These are phyloP conservation scores for Artomyces pyxidatus DNA, from an alignment of 768 basidiomycete genomes.

Conservation along the genomic window DNA sequence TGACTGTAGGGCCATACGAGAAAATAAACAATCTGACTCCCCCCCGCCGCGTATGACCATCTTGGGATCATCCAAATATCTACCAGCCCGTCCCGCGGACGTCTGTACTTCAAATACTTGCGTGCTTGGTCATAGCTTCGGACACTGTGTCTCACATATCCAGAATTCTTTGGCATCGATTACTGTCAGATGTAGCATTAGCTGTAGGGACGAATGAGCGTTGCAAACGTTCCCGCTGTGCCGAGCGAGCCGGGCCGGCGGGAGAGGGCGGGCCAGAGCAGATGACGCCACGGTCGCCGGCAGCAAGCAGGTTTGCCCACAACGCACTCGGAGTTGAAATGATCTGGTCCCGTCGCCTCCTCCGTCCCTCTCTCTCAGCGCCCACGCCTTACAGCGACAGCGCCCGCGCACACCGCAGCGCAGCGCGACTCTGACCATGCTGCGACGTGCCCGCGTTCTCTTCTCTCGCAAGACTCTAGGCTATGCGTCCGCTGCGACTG, in stretches of 20 bases:
- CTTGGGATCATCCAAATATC: no score
- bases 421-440: neutral
- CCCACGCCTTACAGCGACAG: neutral
- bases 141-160: no score
- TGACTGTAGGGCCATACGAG: no score
- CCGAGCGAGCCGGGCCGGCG: neutral
- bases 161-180: no score
- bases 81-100: no score
- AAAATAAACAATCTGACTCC: no score
- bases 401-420: neutral
- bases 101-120: no score
- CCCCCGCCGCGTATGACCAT: no score
- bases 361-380: neutral
- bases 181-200: no score
- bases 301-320: no score
- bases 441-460: slow-evolving; percentile 22
- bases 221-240: neutral
- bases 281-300: no score
- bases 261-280: neutral
- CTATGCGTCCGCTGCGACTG: slow-evolving; percentile 43
- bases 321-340: neutral
- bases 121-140: no score
- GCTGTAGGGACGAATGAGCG: neutral
- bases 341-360: neutral
- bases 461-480: slow-evolving; percentile 52